These are phyloP conservation scores for Protomyces pachydermus DNA, from an alignment of 1,139 yeast genomes.

Conservation along the genomic window DNA sequence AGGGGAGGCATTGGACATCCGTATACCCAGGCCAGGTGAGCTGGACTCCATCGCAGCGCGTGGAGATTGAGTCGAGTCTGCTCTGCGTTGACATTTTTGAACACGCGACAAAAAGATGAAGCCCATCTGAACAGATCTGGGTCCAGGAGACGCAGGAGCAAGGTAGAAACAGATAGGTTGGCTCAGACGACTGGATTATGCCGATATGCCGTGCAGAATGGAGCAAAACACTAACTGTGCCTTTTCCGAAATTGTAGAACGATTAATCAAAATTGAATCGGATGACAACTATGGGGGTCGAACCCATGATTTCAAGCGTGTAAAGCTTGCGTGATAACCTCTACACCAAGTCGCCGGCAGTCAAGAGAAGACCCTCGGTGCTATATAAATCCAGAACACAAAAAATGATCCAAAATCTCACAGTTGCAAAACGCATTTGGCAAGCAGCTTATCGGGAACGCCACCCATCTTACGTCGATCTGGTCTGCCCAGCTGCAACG, in stretches of 20 bases:
- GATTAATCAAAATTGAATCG: no score
- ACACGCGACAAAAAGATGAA: background rate
- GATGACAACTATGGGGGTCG: background rate
- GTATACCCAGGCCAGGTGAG: background rate
- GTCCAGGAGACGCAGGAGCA: no score
- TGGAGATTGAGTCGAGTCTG: background rate
- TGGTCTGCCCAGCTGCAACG: no score
- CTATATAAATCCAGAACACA: no score
- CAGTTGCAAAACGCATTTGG: no score
- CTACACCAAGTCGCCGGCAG: background rate
- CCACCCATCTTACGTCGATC: no score
- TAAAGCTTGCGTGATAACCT: conserved; percentile 1
- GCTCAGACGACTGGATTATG: no score
- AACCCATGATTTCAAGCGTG: background rate
- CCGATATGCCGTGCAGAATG: no score
- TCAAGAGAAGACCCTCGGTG: background rate
- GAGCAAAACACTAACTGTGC: no score
- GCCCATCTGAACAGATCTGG: background rate
- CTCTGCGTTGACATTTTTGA: background rate
- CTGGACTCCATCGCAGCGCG: background rate
- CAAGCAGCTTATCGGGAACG: no score
- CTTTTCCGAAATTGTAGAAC: no score
- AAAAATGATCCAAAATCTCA: background rate
- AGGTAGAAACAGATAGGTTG: no score
- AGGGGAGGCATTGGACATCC: background rate